phyloP scores from a whole-genome alignment of 441 rosid genomes.

The Adansonia gregorii region DNA sequence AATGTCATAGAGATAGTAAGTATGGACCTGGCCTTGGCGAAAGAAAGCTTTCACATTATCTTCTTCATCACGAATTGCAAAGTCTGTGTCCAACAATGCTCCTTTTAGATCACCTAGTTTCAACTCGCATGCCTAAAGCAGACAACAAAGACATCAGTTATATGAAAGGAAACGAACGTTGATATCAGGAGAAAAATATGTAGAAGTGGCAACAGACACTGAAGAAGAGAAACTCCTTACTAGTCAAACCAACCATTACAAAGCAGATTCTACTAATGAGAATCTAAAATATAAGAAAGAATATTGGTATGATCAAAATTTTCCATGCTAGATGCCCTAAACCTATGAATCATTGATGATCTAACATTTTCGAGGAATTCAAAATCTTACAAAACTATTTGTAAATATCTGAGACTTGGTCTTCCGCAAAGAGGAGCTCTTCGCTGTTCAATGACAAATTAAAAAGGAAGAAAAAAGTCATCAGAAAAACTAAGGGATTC shows the following conservation, averaged over 20 bases:
- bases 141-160: background rate
- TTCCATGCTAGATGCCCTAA: conserved; percentile 19
- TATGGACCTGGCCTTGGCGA: conserved; percentile 49
- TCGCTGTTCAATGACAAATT: conserved; percentile 49
- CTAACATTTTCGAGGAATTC: background rate
- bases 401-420: conserved; percentile 91
- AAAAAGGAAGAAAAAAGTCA: background rate
- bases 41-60: conserved; percentile 47
- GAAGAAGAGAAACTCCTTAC: background rate
- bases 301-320: conserved; percentile 6
- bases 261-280: background rate
- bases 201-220: background rate
- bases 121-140: conserved; percentile 74
- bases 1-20: background rate
- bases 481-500: background rate
- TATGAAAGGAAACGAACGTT: background rate
- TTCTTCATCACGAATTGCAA: conserved; percentile 87
- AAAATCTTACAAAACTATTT: conserved; percentile 75
- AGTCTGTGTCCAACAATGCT: conserved; percentile 79
- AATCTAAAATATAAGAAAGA: background rate
- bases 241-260: conserved; percentile 1
- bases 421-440: conserved; percentile 73
- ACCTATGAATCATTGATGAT: background rate
- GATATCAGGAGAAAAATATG: background rate
- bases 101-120: conserved; percentile 85